Evolutionary conservation across 2,329 filamentous ascomycete genomes (phyloP), one percentile per base, ranked within the genome.

Genomic region (Thelonectria discophora): DNA sequence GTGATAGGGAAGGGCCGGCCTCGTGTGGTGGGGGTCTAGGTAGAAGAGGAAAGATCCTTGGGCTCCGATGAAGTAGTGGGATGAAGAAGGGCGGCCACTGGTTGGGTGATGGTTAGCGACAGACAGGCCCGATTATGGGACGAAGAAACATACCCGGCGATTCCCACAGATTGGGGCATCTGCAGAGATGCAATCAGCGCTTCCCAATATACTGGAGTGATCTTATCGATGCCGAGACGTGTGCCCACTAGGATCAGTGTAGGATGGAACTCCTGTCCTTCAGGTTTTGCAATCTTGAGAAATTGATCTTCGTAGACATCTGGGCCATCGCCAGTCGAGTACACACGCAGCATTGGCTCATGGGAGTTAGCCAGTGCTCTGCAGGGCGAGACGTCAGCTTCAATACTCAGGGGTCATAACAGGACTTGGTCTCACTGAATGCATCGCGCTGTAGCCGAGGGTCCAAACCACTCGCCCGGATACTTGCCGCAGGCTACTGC

Each of bases 401-500:
- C 15, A 5, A 32, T 43, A 5, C 7, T 3, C 24, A n/a, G 12
- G 6, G 15, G 10, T 18, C 13, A 12, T 20, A 21, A 17, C 39
- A 39, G 13, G 15, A 11, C n/a, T 6, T 18, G 24, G n/a, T 78
- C 90, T 76, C 80, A 96, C 93, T 95, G 90, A 68, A 99, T 97
- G 76, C 95, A 98, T 58, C 90, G 88, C 48, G 95, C 94, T 10
- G 95, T 96, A 7, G 95, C 95, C 17, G 93, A 97, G n/a, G 95
- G 95, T 0, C 95, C 95, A 78, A 99, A 99, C 95, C 95, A 99
- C 78, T 98, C 93, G 39, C 95, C 95, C 0, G 95, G 95, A 72
- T 96, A 92, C 77, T 97, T 98, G 4, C 93, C 94, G 76, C 95
- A 99, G 3, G 90, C 90, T 37, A 86, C 83, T 21, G 93, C 93